Conservation (phyloP, 2,329 filamentous ascomycete genomes). For the Aspergillus piperis region DNA sequence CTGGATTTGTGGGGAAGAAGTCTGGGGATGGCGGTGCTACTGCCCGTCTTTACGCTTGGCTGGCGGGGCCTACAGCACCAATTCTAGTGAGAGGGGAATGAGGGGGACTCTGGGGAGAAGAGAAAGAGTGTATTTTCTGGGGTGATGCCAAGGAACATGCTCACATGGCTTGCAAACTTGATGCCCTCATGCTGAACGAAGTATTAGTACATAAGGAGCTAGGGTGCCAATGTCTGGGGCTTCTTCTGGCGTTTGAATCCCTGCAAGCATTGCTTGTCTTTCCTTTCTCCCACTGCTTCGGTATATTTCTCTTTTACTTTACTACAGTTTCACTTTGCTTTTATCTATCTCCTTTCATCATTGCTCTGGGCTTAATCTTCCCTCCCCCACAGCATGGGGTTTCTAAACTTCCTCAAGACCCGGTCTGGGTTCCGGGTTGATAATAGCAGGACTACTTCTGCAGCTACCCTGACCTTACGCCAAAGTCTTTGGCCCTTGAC, state of each 20-base stretch:
- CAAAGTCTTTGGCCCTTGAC: slow-evolving; percentile 48
- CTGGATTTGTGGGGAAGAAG: slow-evolving; percentile 11
- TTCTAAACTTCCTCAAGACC: slow-evolving; percentile 31
- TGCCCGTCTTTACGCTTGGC: neutral
- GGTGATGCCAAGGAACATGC: neutral
- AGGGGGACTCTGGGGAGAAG: neutral
- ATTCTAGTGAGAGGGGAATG: neutral
- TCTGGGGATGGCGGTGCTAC: slow-evolving; percentile 9
- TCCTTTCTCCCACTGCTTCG: neutral
- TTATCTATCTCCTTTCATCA: neutral
- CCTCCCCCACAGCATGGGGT: slow-evolving; percentile 25
- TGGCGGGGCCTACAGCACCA: neutral
- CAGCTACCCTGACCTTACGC: slow-evolving; percentile 45
- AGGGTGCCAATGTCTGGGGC: neutral
- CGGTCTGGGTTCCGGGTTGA: slow-evolving; percentile 37
- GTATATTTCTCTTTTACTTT: neutral
- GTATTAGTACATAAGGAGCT: neutral
- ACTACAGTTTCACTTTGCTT: neutral
- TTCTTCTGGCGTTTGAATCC: neutral
- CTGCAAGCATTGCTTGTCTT: neutral
- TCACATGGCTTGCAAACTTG: neutral
- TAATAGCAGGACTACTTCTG: slow-evolving; percentile 41
- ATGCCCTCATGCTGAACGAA: neutral
- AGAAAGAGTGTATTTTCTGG: neutral
- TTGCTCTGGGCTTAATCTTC: neutral